Conservation (phyloP, 345 rosid genomes). For the Melaleuca quinquenervia region DNA sequence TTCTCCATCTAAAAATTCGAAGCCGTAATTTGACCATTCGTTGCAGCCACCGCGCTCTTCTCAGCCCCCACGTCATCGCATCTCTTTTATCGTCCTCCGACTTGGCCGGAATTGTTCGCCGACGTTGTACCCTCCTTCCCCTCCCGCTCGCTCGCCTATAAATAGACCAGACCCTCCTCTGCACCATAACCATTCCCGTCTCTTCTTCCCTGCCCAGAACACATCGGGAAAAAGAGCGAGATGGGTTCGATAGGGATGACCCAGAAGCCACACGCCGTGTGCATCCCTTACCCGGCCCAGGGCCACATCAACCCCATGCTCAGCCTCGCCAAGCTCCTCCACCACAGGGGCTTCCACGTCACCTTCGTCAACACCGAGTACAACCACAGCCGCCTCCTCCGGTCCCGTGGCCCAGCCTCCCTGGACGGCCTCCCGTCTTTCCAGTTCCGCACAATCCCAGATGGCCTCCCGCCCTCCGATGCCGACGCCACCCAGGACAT, state of each 20-base stretch:
- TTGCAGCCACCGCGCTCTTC: neutral
- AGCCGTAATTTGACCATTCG: neutral
- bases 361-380: neutral
- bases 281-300: neutral
- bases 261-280: neutral
- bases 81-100: constrained; percentile 1
- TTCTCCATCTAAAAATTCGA: neutral
- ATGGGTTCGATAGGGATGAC: neutral
- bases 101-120: neutral
- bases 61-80: neutral
- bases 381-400: neutral
- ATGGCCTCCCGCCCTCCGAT: constrained; percentile 24
- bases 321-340: neutral
- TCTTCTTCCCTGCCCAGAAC: neutral
- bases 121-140: neutral
- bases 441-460: constrained; percentile 16
- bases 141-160: neutral
- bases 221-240: neutral
- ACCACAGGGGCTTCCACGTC: neutral
- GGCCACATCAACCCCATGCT: neutral
- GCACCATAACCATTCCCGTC: neutral
- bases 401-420: neutral
- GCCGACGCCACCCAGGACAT: neutral
- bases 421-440: constrained; percentile 16
- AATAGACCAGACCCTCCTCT: neutral